A percentile compares a stretch with the other conserved stretches of the same genome.
These are phyloP conservation scores for Elaeagnus macrophylla DNA, from an alignment of 306 rosid species.

Conservation along the genomic window DNA sequence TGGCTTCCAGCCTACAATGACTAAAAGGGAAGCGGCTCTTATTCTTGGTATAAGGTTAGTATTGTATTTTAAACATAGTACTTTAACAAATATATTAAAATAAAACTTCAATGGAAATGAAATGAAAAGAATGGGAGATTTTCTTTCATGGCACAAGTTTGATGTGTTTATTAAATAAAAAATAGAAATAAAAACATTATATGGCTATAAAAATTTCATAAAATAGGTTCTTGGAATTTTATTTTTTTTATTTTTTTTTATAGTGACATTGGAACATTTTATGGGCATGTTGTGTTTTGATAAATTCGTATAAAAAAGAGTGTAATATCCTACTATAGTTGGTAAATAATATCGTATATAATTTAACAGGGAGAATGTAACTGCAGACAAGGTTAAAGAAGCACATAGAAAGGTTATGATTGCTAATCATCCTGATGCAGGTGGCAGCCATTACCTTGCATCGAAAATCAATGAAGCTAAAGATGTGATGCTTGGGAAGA, in stretches of 20 bases:
- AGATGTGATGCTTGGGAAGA: constrained; percentile 54
- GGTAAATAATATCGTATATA: not conserved
- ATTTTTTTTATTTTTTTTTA: no score
- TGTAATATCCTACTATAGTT: not conserved
- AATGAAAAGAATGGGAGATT: not conserved
- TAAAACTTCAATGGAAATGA: not conserved
- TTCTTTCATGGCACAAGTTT: not conserved
- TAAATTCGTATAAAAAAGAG: not conserved
- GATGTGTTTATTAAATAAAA: not conserved
- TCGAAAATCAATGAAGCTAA: constrained; percentile 72
- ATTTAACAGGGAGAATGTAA: constrained; percentile 44
- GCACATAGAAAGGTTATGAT: constrained; percentile 71
- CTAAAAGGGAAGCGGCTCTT: constrained; percentile 62
- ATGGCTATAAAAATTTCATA: not conserved
- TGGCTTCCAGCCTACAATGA: constrained; percentile 65
- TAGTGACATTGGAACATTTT: not conserved
- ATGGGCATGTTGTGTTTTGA: not conserved
- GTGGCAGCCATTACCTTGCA: constrained; percentile 75
- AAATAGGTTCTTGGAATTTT: not conserved
- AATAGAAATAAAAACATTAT: not conserved
- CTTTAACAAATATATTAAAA: not conserved
- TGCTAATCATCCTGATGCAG: constrained; percentile 82
- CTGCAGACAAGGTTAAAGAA: constrained; percentile 60
- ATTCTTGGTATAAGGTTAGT: constrained; percentile 66
- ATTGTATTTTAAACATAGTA: constrained; percentile 3